Evolutionary conservation across 2,329 filamentous ascomycete species (phyloP), one percentile per base, ranked within the genome.

Genomic region (Sclerotinia sclerotiorum): DNA sequence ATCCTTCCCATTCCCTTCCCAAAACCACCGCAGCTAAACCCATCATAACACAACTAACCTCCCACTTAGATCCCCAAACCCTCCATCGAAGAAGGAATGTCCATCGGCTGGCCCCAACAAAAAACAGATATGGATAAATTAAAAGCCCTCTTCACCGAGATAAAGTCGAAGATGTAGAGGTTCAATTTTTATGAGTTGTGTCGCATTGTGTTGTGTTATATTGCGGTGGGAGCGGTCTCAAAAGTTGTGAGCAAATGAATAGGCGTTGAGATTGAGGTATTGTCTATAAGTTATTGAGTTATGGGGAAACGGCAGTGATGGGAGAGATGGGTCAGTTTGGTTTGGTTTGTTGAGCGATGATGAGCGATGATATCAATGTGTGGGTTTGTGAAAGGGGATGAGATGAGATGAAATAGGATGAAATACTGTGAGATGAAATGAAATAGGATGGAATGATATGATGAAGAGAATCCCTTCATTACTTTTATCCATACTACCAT

Each of bases 11-110:
- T 17, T 5, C 29, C 17, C 17, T 29, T 15, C 39, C 39, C 39
- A 5, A 42, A 42, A 39, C 10, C 11, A 39, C 35, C 11, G 35
- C 10, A 39, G 2, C 10, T 2, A 15, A 42, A 15, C 11, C 11
- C 15, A 32, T 32, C 15, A 32, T 32, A 7, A 6, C 27, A 17
- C 5, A 54, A 29, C 24, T 27, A 42, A 17, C 15, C 13, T 6
- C 39, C 4, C n/a, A n/a, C 19, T 2, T 48, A 93, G 90, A 99
- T 99, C 71, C 95, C 95, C 48, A 99, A 99, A 84, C 94, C 95
- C 64, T 96, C 92, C 76, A 83, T 89, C 75, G 77, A 83, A 48
- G 91, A 98, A 79, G 95, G 95, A 8, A 82, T 99, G 64, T 88
- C 85, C 5, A 84, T 98, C 73, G 79, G 81, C 46, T 99, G 95